Base-by-base conservation (phyloP, 2,329 filamentous ascomycete genomes). In the Mollisiaceae sp. region DNA sequence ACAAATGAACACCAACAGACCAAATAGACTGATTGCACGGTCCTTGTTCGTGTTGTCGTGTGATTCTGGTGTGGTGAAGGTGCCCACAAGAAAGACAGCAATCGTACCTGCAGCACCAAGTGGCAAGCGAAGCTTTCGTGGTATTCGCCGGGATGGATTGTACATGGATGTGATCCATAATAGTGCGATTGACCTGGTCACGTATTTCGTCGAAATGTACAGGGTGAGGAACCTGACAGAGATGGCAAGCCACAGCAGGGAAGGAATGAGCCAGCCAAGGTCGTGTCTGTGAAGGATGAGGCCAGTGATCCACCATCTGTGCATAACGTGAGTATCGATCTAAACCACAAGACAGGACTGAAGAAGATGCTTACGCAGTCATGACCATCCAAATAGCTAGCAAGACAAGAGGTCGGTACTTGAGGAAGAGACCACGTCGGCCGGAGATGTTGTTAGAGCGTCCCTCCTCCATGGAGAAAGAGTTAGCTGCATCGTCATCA, bases 251-350 rank as follows among this genome's bases (percentile, higher is more conserved):
- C 90, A 97, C 56, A 97, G 76, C 59, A 97, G 82, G 79, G 96
- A 95, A 0, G 93, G 93, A 59, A 94, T 86, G 64, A 96, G 79
- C 93, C 93, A 97, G 74, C 92, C 92, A 78, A 82, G 83, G 74
- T 93, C 87, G 65, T 89, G 71, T 65, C 87, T 87, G 76, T 94
- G 92, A 61, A 92, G 81, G 65, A 93, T 82, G 57, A 94, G 80
- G 62, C 89, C 86, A 8, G 90, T 88, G 69, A 94, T 89, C 69
- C 70, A 73, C 70, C 69, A 72, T 12, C 69, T 72, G 47, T 55
- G 59, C 36, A 15, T 47, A 55, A 27, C 59, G 63, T 65, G 41
- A 65, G 59, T n/a, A 24, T 55, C 3, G 47, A 35, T 50, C 38
- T 63, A 39, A 22, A 66, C 45, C 36, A 24, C 12, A 54, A 20